Conservation (phyloP, 2,329 filamentous ascomycete genomes). For the Keithomyces neogunnii region DNA sequence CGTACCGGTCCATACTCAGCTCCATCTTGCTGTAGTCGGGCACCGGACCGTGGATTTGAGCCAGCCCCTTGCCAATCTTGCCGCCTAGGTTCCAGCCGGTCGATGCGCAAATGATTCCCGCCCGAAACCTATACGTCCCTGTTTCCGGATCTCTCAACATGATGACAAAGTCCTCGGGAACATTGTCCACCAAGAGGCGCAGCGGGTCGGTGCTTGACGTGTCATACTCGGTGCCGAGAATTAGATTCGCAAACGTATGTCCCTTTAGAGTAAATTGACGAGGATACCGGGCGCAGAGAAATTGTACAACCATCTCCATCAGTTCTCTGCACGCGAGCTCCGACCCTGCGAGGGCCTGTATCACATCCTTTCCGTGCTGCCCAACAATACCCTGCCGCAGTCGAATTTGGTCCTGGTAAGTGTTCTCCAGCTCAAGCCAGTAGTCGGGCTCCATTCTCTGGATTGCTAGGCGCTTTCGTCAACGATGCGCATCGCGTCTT, state of each 20-base stretch:
- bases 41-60: slow-evolving; percentile 64
- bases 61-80: slow-evolving; percentile 64
- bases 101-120: slow-evolving; percentile 69
- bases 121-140: slow-evolving; percentile 66
- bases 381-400: slow-evolving; percentile 59
- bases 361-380: slow-evolving; percentile 53
- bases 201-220: slow-evolving; percentile 56
- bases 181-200: slow-evolving; percentile 62
- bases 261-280: slow-evolving; percentile 59
- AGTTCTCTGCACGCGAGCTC: slow-evolving; percentile 76
- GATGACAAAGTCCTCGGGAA: slow-evolving; percentile 79
- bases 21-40: slow-evolving; percentile 87
- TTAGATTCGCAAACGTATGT: slow-evolving; percentile 56
- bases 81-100: slow-evolving; percentile 70
- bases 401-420: slow-evolving; percentile 57
- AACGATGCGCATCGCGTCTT: not conserved
- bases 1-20: slow-evolving; percentile 74
- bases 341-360: slow-evolving; percentile 62
- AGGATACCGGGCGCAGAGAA: slow-evolving; percentile 68
- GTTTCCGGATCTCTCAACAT: slow-evolving; percentile 62
- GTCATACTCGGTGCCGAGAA: slow-evolving; percentile 55
- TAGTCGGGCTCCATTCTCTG: slow-evolving; percentile 73
- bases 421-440: slow-evolving; percentile 82
- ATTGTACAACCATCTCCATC: slow-evolving; percentile 80
- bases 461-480: slow-evolving; percentile 50